Percentiles rank a stretch among this genome's conserved stretches.
Evolutionary conservation across 495 filamentous ascomycete genomes (phyloP).

Genomic region (Achaetomiella virescens): DNA sequence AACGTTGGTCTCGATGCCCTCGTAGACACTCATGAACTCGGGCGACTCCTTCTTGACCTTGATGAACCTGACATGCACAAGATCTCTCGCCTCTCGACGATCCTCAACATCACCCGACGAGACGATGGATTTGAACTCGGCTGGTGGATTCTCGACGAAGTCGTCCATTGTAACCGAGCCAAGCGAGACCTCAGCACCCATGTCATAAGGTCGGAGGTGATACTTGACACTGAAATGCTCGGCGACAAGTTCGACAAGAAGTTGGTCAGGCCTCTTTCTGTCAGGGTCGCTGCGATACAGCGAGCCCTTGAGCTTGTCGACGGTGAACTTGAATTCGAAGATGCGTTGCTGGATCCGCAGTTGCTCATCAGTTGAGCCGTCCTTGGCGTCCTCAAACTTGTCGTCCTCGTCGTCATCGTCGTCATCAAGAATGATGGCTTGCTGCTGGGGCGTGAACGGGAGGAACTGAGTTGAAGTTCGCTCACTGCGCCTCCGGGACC

Average conservation of each 20-base stretch:
- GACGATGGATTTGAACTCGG: constrained; percentile 93
- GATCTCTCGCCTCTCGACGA: constrained; percentile 60
- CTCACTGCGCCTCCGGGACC: constrained; percentile 22
- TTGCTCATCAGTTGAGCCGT: constrained; percentile 52
- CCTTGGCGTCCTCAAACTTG: constrained; percentile 55
- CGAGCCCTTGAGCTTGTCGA: constrained; percentile 86
- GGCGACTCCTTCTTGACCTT: constrained; percentile 88
- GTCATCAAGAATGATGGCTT: constrained; percentile 72
- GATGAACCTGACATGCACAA: constrained; percentile 81
- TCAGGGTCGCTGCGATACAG: constrained; percentile 82
- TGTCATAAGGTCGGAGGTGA: constrained; percentile 81
- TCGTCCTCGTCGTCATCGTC: constrained; percentile 64
- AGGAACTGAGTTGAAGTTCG: constrained; percentile 36
- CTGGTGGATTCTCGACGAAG: constrained; percentile 79
- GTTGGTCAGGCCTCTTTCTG: constrained; percentile 64
- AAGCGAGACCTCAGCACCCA: constrained; percentile 83
- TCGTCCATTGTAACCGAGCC: constrained; percentile 89
- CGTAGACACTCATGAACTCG: constrained; percentile 83
- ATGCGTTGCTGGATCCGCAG: constrained; percentile 75
- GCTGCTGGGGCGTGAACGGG: constrained; percentile 54
- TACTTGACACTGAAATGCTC: constrained; percentile 83
- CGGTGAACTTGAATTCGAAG: constrained; percentile 94
- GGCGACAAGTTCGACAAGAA: constrained; percentile 86
- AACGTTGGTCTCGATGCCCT: constrained; percentile 87
- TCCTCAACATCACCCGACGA: constrained; percentile 77